These are phyloP conservation scores for Rhododendron williamsianum DNA, from an alignment of 148 eudicot genomes.

Conservation along the genomic window DNA sequence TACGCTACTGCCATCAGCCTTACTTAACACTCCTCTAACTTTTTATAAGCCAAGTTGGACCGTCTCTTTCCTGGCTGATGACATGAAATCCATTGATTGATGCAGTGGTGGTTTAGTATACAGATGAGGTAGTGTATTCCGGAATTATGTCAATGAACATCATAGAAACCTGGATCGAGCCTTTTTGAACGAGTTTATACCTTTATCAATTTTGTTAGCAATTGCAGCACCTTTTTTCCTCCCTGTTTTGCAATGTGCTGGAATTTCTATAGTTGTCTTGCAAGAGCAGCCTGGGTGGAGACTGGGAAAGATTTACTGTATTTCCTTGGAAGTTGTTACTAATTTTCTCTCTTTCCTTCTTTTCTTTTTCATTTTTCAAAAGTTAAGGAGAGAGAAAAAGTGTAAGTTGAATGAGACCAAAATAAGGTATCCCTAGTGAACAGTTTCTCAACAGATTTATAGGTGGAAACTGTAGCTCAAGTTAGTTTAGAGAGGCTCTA, in stretches of 20 bases:
- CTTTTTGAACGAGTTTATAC: background rate
- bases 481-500: too few species aligned
- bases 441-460: too few species aligned
- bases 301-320: background rate
- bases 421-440: too few species aligned
- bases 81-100: background rate
- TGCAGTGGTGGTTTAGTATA: background rate
- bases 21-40: slow-evolving; percentile 22
- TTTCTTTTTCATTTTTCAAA: too few species aligned
- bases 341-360: background rate
- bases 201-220: background rate
- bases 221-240: background rate
- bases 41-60: background rate
- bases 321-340: background rate
- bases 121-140: background rate
- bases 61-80: background rate
- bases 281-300: background rate
- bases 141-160: background rate
- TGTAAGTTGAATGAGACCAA: too few species aligned
- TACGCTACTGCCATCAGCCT: slow-evolving; percentile 70
- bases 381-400: too few species aligned
- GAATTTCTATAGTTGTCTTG: background rate
- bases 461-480: too few species aligned
- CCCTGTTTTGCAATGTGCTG: background rate
- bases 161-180: background rate